These are phyloP conservation scores for Hericium coralloides DNA, from an alignment of 768 basidiomycete species.

Conservation along the genomic window DNA sequence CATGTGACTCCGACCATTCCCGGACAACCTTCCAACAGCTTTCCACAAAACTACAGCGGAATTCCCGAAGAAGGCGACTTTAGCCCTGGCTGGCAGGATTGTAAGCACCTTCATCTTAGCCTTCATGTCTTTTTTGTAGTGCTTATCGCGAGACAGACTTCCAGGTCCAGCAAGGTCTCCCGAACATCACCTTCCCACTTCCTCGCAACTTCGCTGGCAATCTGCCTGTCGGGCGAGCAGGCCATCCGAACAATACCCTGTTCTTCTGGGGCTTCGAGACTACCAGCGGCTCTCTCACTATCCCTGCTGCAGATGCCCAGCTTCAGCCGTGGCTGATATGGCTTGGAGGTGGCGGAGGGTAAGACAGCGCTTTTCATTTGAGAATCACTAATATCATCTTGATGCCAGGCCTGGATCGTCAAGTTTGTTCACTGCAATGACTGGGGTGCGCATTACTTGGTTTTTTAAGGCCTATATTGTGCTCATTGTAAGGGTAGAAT, in stretches of 20 bases:
- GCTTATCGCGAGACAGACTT: constrained; percentile 19
- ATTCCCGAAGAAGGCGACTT: neutral
- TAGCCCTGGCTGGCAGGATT: constrained; percentile 4
- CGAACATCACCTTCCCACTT: constrained; percentile 24
- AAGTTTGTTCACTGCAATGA: constrained; percentile 53
- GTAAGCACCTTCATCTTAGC: neutral
- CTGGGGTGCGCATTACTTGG: constrained; percentile 31
- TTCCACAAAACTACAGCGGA: constrained; percentile 1
- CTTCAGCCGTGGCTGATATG: constrained; percentile 30
- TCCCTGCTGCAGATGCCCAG: constrained; percentile 13
- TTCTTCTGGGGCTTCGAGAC: constrained; percentile 35
- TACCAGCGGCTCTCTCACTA: constrained; percentile 27
- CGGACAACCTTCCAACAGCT: constrained; percentile 4
- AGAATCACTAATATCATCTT: neutral
- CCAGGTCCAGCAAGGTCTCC: constrained; percentile 26
- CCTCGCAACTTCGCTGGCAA: constrained; percentile 29
- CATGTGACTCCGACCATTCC: neutral
- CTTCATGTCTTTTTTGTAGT: too few relatives aligned
- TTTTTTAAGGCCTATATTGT: neutral
- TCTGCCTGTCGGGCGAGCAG: constrained; percentile 22
- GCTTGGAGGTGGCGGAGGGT: constrained; percentile 27
- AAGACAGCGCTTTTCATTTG: neutral
- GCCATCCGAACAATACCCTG: constrained; percentile 27
- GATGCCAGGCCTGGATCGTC: constrained; percentile 53
- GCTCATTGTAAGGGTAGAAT: constrained; percentile 34